A percentile compares a stretch with the other conserved stretches of the same genome.
These are phyloP conservation scores for Spencermartinsiella europaea DNA, from an alignment of 805 yeast species.

Conservation along the genomic window DNA sequence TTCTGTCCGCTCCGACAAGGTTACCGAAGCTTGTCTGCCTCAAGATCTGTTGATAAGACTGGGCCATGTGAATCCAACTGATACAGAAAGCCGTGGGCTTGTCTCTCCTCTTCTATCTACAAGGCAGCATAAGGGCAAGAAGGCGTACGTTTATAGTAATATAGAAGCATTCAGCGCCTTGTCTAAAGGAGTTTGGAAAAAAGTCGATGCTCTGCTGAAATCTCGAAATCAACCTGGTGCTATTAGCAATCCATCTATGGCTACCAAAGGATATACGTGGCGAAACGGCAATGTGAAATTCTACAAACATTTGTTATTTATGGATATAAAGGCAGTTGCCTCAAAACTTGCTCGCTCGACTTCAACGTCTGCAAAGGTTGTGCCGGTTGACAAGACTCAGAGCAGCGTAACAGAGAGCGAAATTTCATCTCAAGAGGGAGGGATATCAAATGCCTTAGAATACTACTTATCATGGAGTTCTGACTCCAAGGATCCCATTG, in stretches of 20 bases:
- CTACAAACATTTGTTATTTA: slow-evolving; percentile 2
- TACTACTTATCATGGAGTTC: neutral
- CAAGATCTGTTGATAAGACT: slow-evolving; percentile 36
- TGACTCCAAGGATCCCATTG: neutral
- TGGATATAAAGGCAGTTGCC: slow-evolving; percentile 7
- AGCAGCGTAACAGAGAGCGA: no score
- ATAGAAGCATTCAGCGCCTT: slow-evolving; percentile 1
- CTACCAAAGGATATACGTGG: slow-evolving; percentile 13
- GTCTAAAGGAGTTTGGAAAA: slow-evolving; percentile 1
- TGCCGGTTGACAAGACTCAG: neutral
- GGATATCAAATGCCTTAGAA: no score
- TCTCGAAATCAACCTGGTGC: neutral
- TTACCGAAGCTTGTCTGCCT: slow-evolving; percentile 37
- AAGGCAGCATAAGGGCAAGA: slow-evolving; percentile 4
- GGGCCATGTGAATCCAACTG: slow-evolving; percentile 19
- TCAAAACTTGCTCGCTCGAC: neutral
- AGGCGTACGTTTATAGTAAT: slow-evolving; percentile 5
- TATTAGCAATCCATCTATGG: neutral
- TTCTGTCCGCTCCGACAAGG: slow-evolving; percentile 40
- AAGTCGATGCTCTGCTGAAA: neutral
- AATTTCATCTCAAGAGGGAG: neutral
- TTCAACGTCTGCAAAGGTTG: neutral
- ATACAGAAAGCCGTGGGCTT: neutral
- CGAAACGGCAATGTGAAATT: slow-evolving; percentile 7
- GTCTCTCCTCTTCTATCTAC: slow-evolving; percentile 7